These are phyloP conservation scores for Paraglomus occultum DNA, from an alignment of 192 early-diverging fungal species.

Conservation along the genomic window DNA sequence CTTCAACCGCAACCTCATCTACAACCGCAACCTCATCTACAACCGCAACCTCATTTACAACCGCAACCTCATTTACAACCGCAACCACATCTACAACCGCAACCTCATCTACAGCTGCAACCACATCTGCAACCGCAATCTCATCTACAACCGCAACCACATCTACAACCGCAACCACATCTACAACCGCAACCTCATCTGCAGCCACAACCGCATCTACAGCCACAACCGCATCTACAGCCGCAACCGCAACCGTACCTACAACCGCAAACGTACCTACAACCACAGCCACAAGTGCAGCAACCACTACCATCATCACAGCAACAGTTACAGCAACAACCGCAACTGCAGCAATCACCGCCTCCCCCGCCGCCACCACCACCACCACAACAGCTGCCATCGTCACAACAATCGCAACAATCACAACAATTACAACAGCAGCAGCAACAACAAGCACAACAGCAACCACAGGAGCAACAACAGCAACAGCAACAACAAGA, in stretches of 20 bases:
- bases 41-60: no score
- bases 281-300: background rate
- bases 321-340: no score
- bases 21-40: background rate
- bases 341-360: no score
- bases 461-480: background rate
- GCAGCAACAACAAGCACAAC: background rate
- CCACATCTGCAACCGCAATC: background rate
- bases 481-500: background rate
- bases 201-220: background rate
- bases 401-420: no score
- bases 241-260: no score
- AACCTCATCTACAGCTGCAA: background rate
- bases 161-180: no score
- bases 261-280: no score
- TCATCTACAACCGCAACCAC: background rate
- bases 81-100: background rate
- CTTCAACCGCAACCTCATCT: background rate
- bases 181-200: no score
- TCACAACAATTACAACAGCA: no score
- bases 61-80: background rate
- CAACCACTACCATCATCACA: no score
- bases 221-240: background rate
- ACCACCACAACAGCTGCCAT: no score
- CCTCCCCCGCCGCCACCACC: no score